Evolutionary conservation across 768 basidiomycete species (phyloP), one percentile per base, ranked within the genome.

Genomic region (Macrocybe gigantea): DNA sequence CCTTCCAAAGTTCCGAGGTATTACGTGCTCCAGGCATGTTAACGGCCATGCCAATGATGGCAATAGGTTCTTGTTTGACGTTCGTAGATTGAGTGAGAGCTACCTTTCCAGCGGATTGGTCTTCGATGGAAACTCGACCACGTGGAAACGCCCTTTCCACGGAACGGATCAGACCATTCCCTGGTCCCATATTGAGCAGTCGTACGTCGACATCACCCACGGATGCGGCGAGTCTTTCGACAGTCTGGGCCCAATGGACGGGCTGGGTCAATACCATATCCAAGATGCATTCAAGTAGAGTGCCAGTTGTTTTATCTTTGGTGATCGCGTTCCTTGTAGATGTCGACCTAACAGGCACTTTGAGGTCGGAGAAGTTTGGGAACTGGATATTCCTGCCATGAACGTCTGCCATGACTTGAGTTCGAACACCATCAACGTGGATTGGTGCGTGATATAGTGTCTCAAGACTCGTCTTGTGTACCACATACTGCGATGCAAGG

Each of bases 31-130:
- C 79, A n/a, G 75, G 75, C 66, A 75, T 65, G 42, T 72, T 77
- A 37, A 79, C 70, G 1, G 83, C 80, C 83, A 87, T 85, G 7
- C 86, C 87, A 41, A 87, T 67, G 48, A 88, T 77, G 0, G 86
- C 87, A 41, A 88, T 77, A 3, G 79, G 74, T 40, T 78, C 72
- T 51, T 73, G 71, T 36, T 66, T 67, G 6, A 60, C 50, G 15
- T 40, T 48, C 43, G 44, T 22, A 31, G 47, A 39, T 7, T 45
- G 48, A 44, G 13, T 41, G n/a, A 11, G 11, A 34, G 29, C 31
- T 30, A 9, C 37, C 12, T 49, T 51, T 13, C 37, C 48, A 22
- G 51, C 44, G 32, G 60, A 56, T 15, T 60, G 45, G 46, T 71
- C 60, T 39, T 60, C 46, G 29, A 53, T 44, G 1, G 50, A 41